A percentile compares a stretch with the other conserved stretches of the same genome.
These are phyloP conservation scores for Epichloe aotearoae DNA, from an alignment of 2,329 filamentous ascomycete species.

Conservation along the genomic window DNA sequence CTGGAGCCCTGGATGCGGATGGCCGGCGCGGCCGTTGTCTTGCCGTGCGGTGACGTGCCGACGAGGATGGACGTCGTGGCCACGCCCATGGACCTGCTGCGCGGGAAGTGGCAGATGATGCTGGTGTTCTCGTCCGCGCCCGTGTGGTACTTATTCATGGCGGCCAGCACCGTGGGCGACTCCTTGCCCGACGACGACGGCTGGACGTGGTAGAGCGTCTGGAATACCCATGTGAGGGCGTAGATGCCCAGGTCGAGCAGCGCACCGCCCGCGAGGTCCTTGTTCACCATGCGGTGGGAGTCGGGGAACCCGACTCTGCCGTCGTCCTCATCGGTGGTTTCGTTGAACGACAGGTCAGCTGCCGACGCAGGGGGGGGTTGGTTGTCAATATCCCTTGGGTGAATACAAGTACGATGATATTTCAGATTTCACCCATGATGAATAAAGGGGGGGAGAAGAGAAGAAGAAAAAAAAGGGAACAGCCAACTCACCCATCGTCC, in stretches of 20 bases:
- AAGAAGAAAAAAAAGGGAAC: conserved; percentile 1
- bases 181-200: conserved; percentile 48
- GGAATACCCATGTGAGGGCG: conserved; percentile 80
- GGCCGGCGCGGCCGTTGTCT: conserved; percentile 46
- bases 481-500: conserved; percentile 38
- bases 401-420: no score
- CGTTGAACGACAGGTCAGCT: conserved; percentile 50
- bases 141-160: conserved; percentile 60
- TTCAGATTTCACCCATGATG: no score
- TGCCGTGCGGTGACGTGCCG: conserved; percentile 45
- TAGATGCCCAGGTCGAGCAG: conserved; percentile 82
- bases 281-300: conserved; percentile 67
- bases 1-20: conserved; percentile 70
- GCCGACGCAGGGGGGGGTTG: not conserved
- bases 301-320: conserved; percentile 43
- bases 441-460: not conserved
- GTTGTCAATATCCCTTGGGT: no score
- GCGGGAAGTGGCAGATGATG: conserved; percentile 64
- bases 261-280: conserved; percentile 68
- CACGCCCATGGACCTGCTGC: conserved; percentile 55
- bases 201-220: conserved; percentile 73
- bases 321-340: conserved; percentile 36
- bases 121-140: conserved; percentile 69
- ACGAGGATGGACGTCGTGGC: conserved; percentile 54
- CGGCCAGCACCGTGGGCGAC: conserved; percentile 52